Conservation (phyloP, 2,329 filamentous ascomycete genomes). For the Xylariaceae sp. region DNA sequence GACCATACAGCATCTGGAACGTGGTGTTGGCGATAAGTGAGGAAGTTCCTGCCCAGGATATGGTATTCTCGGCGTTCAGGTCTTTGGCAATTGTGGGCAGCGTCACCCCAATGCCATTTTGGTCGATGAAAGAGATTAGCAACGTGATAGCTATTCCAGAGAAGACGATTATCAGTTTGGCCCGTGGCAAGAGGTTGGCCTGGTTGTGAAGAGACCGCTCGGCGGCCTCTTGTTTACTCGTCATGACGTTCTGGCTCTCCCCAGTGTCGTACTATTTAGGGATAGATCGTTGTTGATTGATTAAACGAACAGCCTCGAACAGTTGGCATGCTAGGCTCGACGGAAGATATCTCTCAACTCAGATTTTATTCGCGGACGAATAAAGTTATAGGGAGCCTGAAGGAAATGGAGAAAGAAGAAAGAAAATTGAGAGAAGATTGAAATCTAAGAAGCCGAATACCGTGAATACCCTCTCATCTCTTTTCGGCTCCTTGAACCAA, state of each 20-base stretch:
- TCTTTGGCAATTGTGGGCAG: conserved; percentile 20
- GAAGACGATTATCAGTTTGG: conserved; percentile 5
- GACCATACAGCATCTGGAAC: conserved; percentile 43
- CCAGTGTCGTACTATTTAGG: background rate
- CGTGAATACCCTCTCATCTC: background rate
- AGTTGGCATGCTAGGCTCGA: background rate
- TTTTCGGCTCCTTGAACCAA: background rate
- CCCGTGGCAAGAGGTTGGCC: conserved; percentile 1
- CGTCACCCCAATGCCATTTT: conserved; percentile 21
- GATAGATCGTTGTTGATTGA: background rate
- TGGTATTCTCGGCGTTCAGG: conserved; percentile 16
- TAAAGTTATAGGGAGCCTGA: background rate
- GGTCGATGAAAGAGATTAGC: conserved; percentile 13
- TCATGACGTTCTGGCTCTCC: conserved; percentile 4
- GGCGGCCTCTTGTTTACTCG: conserved; percentile 6
- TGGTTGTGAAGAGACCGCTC: conserved; percentile 14
- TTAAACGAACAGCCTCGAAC: background rate
- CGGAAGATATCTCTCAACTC: background rate
- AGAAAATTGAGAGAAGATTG: background rate
- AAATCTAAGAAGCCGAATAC: background rate
- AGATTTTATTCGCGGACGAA: background rate
- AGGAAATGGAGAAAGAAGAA: background rate
- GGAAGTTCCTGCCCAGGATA: conserved; percentile 20
- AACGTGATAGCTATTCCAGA: conserved; percentile 5
- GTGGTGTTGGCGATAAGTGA: conserved; percentile 31